Evolutionary conservation across 441 rosid genomes (phyloP), one percentile per base, ranked within the genome.

Genomic region (Pelargonium hybrid): DNA sequence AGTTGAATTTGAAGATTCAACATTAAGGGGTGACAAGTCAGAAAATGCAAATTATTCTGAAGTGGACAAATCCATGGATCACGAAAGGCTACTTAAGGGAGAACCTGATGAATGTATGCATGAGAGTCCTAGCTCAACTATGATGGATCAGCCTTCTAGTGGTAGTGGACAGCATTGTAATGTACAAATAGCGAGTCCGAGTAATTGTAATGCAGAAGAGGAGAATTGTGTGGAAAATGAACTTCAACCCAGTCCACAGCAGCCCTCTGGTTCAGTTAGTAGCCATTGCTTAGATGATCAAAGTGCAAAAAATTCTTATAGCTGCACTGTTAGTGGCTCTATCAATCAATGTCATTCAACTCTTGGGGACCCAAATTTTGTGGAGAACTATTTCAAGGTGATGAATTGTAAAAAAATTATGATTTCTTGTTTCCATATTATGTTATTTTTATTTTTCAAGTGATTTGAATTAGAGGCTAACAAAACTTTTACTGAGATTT

Each of bases 381-480:
- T 93, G 70, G 96, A 90, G 74, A 91, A 90, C 77, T 93, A 91
- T 83, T 93, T 93, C 76, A 91, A 87, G 96, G 98, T 93, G 79
- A 66, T 59, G 66, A 63, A 54, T 48, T 15, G 31, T 17, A 70
- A 69, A 54, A 54, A 54, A 67, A 37, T 56, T 54, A 26, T 47
- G 15, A 11, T 47, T 14, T 47, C 52, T 47, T 47, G 15, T 14
- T 47, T 4, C 15, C 15, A 11, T 47, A 47, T 11, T 47, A 14
- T 14, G 17, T 47, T 11, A 13, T 13, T 11, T 47, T 4, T 11
- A 13, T 47, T 47, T 3, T 47, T 11, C 52, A 11, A 47, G 52
- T 47, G 52, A 47, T 39, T 39, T 39, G 45, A 39, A 8, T 39
- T 39, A 39, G 45, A 8, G 45, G 45, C 45, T 39, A 39, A 39